Conservation (phyloP, 768 basidiomycete genomes). For the Pleurotus tuoliensis region DNA sequence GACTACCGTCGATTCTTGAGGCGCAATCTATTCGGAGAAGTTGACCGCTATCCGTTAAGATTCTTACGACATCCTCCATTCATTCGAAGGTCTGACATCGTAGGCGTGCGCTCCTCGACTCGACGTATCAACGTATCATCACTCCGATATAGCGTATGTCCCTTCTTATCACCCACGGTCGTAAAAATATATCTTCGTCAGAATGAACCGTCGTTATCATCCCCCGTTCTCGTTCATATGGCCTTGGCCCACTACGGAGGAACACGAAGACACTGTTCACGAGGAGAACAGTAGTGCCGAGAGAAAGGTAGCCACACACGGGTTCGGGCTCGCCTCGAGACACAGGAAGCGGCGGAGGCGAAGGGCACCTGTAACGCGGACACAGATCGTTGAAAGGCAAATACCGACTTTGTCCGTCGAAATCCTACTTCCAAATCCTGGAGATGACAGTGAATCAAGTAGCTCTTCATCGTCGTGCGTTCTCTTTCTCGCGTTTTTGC, state of each 20-base stretch:
- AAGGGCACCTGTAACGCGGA: neutral
- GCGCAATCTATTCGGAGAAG: too few species aligned
- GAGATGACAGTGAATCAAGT: neutral
- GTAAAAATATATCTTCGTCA: too few species aligned
- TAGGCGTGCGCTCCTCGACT: too few species aligned
- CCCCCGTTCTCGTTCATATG: neutral
- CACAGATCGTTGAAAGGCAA: neutral
- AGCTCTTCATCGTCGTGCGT: slow-evolving; percentile 3
- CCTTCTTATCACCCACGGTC: too few species aligned
- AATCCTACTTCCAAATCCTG: neutral
- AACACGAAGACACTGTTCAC: neutral
- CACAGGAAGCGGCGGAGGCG: neutral
- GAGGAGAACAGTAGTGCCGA: neutral
- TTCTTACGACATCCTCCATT: too few species aligned
- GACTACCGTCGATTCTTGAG: too few species aligned
- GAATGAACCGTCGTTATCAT: neutral
- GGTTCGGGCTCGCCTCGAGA: neutral
- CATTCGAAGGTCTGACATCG: too few species aligned
- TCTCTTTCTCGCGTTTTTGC: neutral
- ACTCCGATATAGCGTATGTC: too few species aligned
- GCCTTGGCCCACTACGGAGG: slow-evolving; percentile 2
- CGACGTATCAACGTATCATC: too few species aligned
- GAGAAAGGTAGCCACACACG: neutral
- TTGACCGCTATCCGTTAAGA: too few species aligned
- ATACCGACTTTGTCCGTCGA: neutral